A percentile compares a stretch with the other conserved stretches of the same genome.
Evolutionary conservation across 139 green algal genomes (phyloP).

Genomic region (Chlorella sp.): DNA sequence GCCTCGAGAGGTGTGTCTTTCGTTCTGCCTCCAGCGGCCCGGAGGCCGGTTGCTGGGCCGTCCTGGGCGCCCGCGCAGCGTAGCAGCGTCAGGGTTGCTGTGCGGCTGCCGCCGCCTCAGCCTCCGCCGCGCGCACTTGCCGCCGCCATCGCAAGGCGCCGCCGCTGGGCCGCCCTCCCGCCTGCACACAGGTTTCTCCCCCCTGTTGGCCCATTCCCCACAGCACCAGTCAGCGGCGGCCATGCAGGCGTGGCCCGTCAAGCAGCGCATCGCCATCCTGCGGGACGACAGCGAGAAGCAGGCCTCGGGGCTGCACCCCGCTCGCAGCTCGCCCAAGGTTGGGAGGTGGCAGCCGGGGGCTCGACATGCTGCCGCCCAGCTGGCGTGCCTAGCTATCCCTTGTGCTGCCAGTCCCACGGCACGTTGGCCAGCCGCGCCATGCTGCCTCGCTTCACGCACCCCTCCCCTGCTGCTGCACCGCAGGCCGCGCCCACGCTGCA

Average conservation of each 20-base stretch:
- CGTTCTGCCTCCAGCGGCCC: too few relatives aligned
- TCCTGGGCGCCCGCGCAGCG: neutral
- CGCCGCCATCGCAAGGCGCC: neutral
- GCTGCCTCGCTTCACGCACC: too few relatives aligned
- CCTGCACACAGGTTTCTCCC: neutral
- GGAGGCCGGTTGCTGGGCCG: too few relatives aligned
- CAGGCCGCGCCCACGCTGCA: neutral
- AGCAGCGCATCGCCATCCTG: neutral
- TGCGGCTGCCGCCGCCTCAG: neutral
- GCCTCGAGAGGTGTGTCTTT: too few relatives aligned
- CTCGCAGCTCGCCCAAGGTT: neutral
- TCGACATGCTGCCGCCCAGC: too few relatives aligned
- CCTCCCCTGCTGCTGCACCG: too few relatives aligned
- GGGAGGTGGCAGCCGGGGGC: too few relatives aligned
- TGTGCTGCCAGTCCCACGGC: too few relatives aligned
- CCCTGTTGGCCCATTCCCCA: neutral
- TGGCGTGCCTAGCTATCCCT: too few relatives aligned
- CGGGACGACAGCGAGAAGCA: neutral
- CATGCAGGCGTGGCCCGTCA: conserved; percentile 29
- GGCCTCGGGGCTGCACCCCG: neutral
- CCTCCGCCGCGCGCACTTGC: too few relatives aligned
- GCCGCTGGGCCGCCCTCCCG: neutral
- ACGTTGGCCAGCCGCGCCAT: too few relatives aligned
- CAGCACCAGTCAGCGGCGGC: neutral
- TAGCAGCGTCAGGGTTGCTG: neutral